Percentiles rank a stretch among this genome's conserved stretches.
Conservation (phyloP, 179 eudicot species). For the Sideroxylon spinosum region DNA sequence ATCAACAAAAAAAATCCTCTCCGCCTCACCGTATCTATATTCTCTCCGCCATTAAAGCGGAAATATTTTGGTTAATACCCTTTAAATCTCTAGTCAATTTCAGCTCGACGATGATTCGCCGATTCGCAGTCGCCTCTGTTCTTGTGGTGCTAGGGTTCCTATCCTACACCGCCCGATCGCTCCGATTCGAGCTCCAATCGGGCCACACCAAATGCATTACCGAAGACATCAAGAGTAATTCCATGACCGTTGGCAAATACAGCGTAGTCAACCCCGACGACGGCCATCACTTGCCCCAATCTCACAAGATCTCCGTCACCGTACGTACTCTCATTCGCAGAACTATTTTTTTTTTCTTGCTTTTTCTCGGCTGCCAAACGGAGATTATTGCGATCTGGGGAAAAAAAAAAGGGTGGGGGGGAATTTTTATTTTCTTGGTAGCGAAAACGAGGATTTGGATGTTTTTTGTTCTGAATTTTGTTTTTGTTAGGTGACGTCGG, state of each 20-base stretch:
- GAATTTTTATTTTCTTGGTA: not conserved
- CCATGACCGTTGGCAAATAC: slow-evolving; percentile 69
- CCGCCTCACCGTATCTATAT: not conserved
- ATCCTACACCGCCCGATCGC: slow-evolving; percentile 27
- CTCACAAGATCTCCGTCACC: slow-evolving; percentile 52
- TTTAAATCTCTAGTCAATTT: too few relatives aligned
- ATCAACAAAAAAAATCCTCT: not conserved
- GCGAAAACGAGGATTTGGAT: not conserved
- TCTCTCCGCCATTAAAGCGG: not conserved
- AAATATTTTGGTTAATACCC: not conserved
- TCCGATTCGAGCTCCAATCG: slow-evolving; percentile 58
- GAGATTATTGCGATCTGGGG: not conserved
- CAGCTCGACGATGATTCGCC: slow-evolving; percentile 6
- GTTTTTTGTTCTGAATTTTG: not conserved
- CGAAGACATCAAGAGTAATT: slow-evolving; percentile 54
- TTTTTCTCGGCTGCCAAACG: not conserved
- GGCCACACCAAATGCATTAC: slow-evolving; percentile 69
- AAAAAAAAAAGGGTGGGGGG: too few relatives aligned
- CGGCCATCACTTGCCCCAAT: slow-evolving; percentile 45
- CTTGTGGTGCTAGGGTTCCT: slow-evolving; percentile 25
- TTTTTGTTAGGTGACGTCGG: slow-evolving; percentile 49
- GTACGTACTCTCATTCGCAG: slow-evolving; percentile 17
- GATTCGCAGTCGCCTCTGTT: not conserved
- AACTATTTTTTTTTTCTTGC: not conserved
- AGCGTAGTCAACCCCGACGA: slow-evolving; percentile 46